Percentiles rank a stretch among this genome's conserved stretches.
Conservation (phyloP, 345 rosid species). For the Acer yangbiense region DNA sequence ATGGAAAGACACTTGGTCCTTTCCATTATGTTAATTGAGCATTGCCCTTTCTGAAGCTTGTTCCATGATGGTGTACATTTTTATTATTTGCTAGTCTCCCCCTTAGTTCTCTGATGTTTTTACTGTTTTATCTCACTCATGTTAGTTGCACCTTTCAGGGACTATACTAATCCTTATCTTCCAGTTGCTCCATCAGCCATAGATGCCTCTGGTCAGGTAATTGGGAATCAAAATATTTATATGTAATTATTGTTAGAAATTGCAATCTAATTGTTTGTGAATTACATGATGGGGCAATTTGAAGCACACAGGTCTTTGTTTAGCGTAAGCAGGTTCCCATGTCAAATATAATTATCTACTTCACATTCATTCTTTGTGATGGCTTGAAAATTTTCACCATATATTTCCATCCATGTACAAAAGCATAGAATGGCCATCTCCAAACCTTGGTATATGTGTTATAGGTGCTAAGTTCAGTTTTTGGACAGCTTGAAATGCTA, state of each 20-base stretch:
- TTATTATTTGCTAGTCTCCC: neutral
- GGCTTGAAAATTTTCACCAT: neutral
- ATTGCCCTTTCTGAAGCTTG: neutral
- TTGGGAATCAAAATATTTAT: neutral
- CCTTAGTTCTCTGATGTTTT: conserved; percentile 4
- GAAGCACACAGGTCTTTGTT: neutral
- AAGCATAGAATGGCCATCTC: neutral
- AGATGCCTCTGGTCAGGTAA: conserved; percentile 84
- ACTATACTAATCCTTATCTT: conserved; percentile 93
- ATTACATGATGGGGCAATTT: neutral
- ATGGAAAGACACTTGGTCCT: neutral
- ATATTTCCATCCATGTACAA: neutral
- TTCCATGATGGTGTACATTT: neutral
- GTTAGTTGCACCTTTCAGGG: conserved; percentile 51
- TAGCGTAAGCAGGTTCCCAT: neutral
- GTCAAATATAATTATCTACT: neutral
- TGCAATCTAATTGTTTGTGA: neutral
- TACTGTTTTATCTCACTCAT: conserved; percentile 7
- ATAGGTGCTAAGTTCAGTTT: neutral
- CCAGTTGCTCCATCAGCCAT: conserved; percentile 99
- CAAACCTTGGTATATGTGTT: neutral
- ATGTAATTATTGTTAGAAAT: neutral
- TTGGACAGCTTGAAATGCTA: conserved; percentile 8
- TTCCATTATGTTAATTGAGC: neutral
- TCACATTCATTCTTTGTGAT: neutral